Base-by-base conservation (phyloP, 805 yeast species). In the Candida chilensis region DNA sequence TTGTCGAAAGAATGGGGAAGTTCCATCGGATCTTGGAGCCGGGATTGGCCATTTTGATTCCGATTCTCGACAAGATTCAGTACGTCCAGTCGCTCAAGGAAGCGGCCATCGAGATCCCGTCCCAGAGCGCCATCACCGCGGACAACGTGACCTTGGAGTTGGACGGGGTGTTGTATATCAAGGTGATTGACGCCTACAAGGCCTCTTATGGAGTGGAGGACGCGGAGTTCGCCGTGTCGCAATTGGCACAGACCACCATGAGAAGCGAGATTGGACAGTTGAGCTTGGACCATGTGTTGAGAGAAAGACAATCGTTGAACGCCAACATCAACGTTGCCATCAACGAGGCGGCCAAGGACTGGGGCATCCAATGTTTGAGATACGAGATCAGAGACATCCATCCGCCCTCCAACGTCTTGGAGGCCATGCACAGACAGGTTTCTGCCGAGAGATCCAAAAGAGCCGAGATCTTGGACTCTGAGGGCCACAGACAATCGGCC, bases 381-480 rank as follows among this genome's bases (percentile, higher is more conserved):
- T 83, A 85, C 53, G 95, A 84, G 52, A 83, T 84, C 55, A 71
- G 87, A 47, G 95, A 84, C 48, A 84, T 84, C 36, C 87, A 84
- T 49, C 95, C 94, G 2, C 95, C 95, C 3, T 67, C 68, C 21
- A 81, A 82, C 41, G 94, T 84, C 8, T 70, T 84, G 43, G 88
- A 80, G 44, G 92, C 94, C 17, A 85, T 84, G 95, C 94, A 84
- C 54, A 72, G 90, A 49, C 94, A 82, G 54, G 95, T 85, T 16
- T 71, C 80, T 35, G 92, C 94, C 27, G 94, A 85, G 53, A 64
- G 95, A 42, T 76, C 87, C 30, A 85, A 85, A 51, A 65, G 94
- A 37, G 94, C 95, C 2, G 90, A 84, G 52, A 84, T 84, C 40
- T 67, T 84, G 47, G 94, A 84, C 46, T 75, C 86, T 27, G 95